Percentiles rank a stretch among this genome's conserved stretches.
Conservation (phyloP, 345 rosid genomes). For the Dovyalis caffra region DNA sequence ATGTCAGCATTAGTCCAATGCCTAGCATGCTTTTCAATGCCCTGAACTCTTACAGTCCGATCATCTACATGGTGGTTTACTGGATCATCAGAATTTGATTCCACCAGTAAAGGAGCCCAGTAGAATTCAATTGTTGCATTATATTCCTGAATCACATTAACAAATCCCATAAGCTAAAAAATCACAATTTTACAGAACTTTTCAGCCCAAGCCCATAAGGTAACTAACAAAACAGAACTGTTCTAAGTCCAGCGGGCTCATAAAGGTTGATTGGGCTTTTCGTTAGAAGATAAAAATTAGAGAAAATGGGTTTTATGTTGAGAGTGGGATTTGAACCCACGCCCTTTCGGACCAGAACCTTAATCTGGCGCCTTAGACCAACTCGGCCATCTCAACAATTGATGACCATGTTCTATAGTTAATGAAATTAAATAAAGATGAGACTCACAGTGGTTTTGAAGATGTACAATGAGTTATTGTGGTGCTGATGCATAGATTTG, state of each 20-base stretch:
- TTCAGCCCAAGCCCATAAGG: no score
- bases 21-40: conserved; percentile 30
- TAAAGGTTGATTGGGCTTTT: no score
- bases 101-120: no score
- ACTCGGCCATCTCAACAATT: conserved; percentile 99
- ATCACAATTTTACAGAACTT: no score
- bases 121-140: conserved; percentile 27
- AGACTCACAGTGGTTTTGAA: conserved; percentile 48
- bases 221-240: no score
- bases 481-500: conserved; percentile 47
- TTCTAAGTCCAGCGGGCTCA: no score
- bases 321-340: conserved; percentile 99
- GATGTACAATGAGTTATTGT: conserved; percentile 55
- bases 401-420: no score
- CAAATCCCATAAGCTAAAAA: neutral
- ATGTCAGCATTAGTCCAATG: conserved; percentile 30
- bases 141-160: conserved; percentile 16
- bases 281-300: no score
- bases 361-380: conserved; percentile 99
- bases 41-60: conserved; percentile 28
- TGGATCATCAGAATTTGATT: conserved; percentile 34
- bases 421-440: accelerated
- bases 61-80: conserved; percentile 21
- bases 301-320: no score
- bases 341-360: conserved; percentile 99